Conservation (phyloP, 768 basidiomycete genomes). For the Lactarius hatsudake region DNA sequence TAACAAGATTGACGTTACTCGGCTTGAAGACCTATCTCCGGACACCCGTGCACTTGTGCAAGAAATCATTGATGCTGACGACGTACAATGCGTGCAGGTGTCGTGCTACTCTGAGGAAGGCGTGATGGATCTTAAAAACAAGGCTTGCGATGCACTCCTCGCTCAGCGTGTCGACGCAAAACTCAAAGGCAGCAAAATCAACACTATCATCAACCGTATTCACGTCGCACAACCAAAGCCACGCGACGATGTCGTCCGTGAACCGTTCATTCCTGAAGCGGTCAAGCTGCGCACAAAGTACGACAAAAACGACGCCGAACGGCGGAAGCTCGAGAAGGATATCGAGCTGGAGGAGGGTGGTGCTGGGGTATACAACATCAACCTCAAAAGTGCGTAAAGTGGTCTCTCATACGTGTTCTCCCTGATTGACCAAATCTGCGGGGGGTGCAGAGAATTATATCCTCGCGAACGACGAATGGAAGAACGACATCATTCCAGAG, state of each 20-base stretch:
- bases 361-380: slow-evolving; percentile 88
- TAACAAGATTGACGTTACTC: slow-evolving; percentile 95
- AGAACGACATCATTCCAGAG: slow-evolving; percentile 95
- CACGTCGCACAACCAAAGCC: slow-evolving; percentile 92
- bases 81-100: slow-evolving; percentile 73
- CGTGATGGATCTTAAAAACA: slow-evolving; percentile 94
- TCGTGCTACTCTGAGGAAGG: slow-evolving; percentile 98
- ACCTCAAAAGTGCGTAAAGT: slow-evolving; percentile 75
- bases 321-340: slow-evolving; percentile 71
- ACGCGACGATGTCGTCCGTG: slow-evolving; percentile 84
- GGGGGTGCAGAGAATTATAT: slow-evolving; percentile 75
- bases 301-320: slow-evolving; percentile 83
- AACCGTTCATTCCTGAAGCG: slow-evolving; percentile 85
- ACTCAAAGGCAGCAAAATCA: slow-evolving; percentile 90
- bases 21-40: slow-evolving; percentile 77
- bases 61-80: slow-evolving; percentile 76
- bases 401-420: background rate
- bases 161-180: slow-evolving; percentile 93
- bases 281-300: slow-evolving; percentile 77
- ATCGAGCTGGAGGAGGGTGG: slow-evolving; percentile 84
- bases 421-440: background rate
- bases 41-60: slow-evolving; percentile 80
- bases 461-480: slow-evolving; percentile 89
- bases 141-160: slow-evolving; percentile 91
- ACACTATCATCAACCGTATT: slow-evolving; percentile 89